Percentiles rank a stretch among this genome's conserved stretches.
Conservation (phyloP, 2,329 filamentous ascomycete genomes). For the Hysterium pulicare region DNA sequence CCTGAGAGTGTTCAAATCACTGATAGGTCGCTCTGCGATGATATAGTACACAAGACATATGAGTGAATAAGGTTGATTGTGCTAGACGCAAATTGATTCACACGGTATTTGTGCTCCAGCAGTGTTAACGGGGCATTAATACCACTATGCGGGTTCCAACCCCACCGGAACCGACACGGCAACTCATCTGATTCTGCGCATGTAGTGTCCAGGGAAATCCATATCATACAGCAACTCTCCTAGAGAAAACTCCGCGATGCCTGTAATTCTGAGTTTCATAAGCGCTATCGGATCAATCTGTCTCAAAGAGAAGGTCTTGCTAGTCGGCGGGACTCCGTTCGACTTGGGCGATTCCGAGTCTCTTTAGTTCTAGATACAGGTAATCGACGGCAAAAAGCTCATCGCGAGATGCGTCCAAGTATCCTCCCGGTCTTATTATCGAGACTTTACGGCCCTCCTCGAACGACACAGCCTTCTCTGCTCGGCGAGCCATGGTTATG, state of each 20-base stretch:
- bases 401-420: conserved; percentile 19
- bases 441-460: conserved; percentile 11
- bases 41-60: too few relatives aligned
- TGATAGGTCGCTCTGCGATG: too few relatives aligned
- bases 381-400: conserved; percentile 26
- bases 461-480: conserved; percentile 22
- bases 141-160: too few relatives aligned
- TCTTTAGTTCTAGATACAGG: conserved; percentile 22
- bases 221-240: conserved; percentile 37
- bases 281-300: conserved; percentile 27
- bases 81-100: too few relatives aligned
- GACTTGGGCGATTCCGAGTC: conserved; percentile 20
- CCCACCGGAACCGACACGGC: conserved; percentile 35
- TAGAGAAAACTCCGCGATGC: conserved; percentile 20
- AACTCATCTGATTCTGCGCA: conserved; percentile 34
- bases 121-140: too few relatives aligned
- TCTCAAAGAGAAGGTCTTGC: conserved; percentile 30
- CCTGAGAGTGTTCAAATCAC: too few relatives aligned
- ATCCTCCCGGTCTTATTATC: too few relatives aligned
- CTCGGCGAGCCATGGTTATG: conserved; percentile 19
- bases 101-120: too few relatives aligned
- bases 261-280: conserved; percentile 18
- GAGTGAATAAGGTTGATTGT: too few relatives aligned
- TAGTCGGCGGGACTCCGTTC: conserved; percentile 19
- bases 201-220: conserved; percentile 42